Evolutionary conservation across 2,329 filamentous ascomycete species (phyloP), one percentile per base, ranked within the genome.

Genomic region (Gyromitra esculenta): DNA sequence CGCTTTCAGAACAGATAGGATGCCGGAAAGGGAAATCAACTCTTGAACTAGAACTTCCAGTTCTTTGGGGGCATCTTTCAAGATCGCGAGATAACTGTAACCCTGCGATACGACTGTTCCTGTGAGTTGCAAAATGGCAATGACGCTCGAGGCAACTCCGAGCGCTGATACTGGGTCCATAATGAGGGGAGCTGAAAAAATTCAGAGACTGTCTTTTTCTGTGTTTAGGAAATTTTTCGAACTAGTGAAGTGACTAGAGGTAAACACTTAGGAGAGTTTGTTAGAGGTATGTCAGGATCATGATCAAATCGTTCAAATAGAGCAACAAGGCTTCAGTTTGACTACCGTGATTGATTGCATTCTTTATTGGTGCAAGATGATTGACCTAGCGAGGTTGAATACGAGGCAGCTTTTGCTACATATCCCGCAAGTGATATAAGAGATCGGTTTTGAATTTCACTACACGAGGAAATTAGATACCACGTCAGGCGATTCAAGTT

Each of bases 21-120:
- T 11, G 11, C 52, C 54, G 7, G 35, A 35, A 11, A 69, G 41
- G 1, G 65, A 69, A 11, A 13, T 35, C 6, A 59, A 2, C 31
- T 69, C 65, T 4, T 59, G 5, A 5, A 59, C 31, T 11, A 60
- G 52, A 11, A 18, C 21, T 15, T 59, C 11, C 13, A 69, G 13
- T 9, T 59, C 54, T 21, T 59, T 69, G 1, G 65, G 52, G 21
- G 54, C 52, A n/a, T 69, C 54, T 59, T 57, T 68, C 21, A 68
- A 5, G 9, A 48, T 37, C 2, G 15, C 37, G 18, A 57, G 56
- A 8, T 56, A 67, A 2, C 35, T 48, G 39, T 50, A 69, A 37
- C 54, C 25, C 54, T 69, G 21, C 13, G 52, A 43, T 57, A 67
- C 31, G 35, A 57, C 41, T 5, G 35, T 31, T 15, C 50, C 50